Conservation (phyloP, 202 grass and related monocot species). For the Musa balbisiana region DNA sequence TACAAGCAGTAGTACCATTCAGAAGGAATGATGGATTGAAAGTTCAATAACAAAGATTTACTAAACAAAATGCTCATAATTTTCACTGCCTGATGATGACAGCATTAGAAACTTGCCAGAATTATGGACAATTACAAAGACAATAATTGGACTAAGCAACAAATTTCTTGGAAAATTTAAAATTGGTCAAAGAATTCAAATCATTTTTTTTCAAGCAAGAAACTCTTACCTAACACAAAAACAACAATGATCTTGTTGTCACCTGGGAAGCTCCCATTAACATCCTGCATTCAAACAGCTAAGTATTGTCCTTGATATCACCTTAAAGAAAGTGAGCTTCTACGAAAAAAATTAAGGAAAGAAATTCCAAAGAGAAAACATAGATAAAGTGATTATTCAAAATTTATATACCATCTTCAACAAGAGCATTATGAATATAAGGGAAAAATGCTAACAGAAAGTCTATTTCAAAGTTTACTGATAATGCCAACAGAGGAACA, state of each 20-base stretch:
- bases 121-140: no score
- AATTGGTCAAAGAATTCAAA: not conserved
- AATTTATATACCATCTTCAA: not conserved
- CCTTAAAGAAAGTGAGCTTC: not conserved
- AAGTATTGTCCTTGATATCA: not conserved
- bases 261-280: not conserved
- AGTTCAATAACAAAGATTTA: not conserved
- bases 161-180: not conserved
- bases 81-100: no score
- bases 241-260: not conserved
- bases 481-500: not conserved
- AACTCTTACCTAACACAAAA: slow-evolving; percentile 20
- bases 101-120: no score
- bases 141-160: no score
- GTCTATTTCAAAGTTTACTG: not conserved
- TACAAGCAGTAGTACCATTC: not conserved
- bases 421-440: not conserved
- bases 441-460: not conserved
- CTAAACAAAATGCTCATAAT: no score
- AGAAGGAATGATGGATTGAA: not conserved
- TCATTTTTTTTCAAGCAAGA: not conserved
- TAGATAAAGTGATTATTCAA: not conserved
- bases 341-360: not conserved
- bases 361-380: not conserved
- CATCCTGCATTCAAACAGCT: slow-evolving; percentile 3